Conservation (phyloP, 176 grass and related monocot genomes). For the Saccharum officinarum region DNA sequence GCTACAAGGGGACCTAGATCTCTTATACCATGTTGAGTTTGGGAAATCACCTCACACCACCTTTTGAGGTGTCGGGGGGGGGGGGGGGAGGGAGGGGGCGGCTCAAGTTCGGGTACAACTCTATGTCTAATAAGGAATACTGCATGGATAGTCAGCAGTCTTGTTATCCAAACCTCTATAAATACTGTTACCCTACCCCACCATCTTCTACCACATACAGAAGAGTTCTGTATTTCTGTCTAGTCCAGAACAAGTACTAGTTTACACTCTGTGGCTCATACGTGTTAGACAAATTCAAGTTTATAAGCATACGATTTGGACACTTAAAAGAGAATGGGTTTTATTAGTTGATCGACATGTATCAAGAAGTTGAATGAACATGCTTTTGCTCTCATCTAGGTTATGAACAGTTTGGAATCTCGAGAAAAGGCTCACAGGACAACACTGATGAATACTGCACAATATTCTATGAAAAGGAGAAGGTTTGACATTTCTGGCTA, state of each 20-base stretch:
- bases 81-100: no score
- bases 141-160: not conserved
- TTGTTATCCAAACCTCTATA: not conserved
- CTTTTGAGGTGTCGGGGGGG: no score
- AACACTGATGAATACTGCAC: conserved; percentile 91
- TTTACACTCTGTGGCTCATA: not conserved
- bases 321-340: not conserved
- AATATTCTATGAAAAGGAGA: conserved; percentile 98
- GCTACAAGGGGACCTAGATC: not conserved
- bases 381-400: conserved; percentile 43
- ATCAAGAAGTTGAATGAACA: conserved; percentile 16
- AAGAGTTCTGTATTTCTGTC: not conserved
- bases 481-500: conserved; percentile 48
- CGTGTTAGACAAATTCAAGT: not conserved
- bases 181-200: not conserved
- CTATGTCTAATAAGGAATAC: not conserved
- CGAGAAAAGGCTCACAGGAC: conserved; percentile 96
- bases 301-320: not conserved
- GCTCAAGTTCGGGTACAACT: no score
- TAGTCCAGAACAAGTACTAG: not conserved
- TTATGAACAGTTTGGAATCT: conserved; percentile 98
- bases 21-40: not conserved
- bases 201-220: not conserved
- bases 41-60: not conserved
- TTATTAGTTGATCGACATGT: conserved; percentile 1